Base-by-base conservation (phyloP, 768 basidiomycete species). In the Kwoniella dejecticola region DNA sequence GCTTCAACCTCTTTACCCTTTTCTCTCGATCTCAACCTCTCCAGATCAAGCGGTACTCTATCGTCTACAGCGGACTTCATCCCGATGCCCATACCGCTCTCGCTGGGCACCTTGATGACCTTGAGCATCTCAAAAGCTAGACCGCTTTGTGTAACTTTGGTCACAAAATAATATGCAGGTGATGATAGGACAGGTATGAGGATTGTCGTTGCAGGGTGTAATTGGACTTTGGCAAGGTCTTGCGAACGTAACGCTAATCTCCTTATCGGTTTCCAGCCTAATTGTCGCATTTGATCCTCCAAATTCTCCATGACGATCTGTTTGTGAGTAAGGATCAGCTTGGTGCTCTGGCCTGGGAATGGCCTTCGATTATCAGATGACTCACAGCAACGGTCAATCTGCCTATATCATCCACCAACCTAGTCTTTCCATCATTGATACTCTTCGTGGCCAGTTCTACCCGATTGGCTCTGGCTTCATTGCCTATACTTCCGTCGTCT, bases 81-180 rank as follows among this genome's bases (percentile, higher is more conserved):
- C 7, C 52, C 60, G 10, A 58, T 52, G 7, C 60, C 60, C 19
- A 68, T 29, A 7, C 67, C 74, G 59, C 54, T 66, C 41, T 75
- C 69, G 13, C 56, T 42, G 2, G 62, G 52, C 3, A 69, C 59
- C 40, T 62, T 62, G 7, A 40, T 26, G 7, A 78, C 57, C 15
- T 85, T 86, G 53, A 95, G 87, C 38, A 95, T 82, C 6, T 91
- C 93, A 72, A 88, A 93, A 47, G 86, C 85, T 70, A 91, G 88
- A 52, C 87, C 85, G 46, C 86, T 83, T 60, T 91, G 88, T 0
- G 86, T 86, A 63, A 92, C 85, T 41, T 91, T 87, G 24, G 94
- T 83, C 11, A 91, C 89, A 40, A 96, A 85, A 75, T 91, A 92
- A 74, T 94, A 89, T 45, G 81, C 27, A 13, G 48, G 13, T 2